Conservation (phyloP, 805 yeast genomes). For the Yarrowia hollandica region DNA sequence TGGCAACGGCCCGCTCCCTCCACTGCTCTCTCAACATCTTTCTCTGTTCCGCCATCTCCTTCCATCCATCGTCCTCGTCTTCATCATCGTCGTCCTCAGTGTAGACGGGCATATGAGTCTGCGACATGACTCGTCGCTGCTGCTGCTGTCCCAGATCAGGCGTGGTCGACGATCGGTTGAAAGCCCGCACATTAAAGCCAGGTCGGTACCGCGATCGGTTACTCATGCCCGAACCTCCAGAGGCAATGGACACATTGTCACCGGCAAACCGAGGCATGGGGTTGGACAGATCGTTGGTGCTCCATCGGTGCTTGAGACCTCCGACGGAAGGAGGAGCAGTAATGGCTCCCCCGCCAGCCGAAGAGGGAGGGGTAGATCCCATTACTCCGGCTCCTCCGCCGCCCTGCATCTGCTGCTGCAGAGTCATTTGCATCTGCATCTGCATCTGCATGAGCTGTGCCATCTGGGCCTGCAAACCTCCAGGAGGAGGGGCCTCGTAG, state of each 20-base stretch:
- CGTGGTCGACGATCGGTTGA: conserved; percentile 10
- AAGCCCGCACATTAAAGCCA: conserved; percentile 1
- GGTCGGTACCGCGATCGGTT: conserved; percentile 22
- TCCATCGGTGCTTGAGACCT: conserved; percentile 6
- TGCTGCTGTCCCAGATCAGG: conserved; percentile 13
- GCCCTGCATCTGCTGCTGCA: conserved; percentile 21
- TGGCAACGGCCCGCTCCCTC: conserved; percentile 4
- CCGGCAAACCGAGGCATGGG: conserved; percentile 1
- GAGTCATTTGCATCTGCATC: conserved; percentile 36
- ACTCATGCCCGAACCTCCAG: conserved; percentile 18
- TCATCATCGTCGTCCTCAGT: conserved; percentile 30
- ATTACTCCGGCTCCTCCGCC: neutral
- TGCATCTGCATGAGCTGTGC: conserved; percentile 42
- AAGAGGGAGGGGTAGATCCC: neutral
- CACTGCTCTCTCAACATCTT: conserved; percentile 14
- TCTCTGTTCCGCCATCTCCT: conserved; percentile 27
- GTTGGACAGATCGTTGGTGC: neutral
- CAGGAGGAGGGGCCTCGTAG: conserved; percentile 31
- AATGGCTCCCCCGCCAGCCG: neutral
- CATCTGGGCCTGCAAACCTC: conserved; percentile 39
- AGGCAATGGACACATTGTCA: conserved; percentile 6
- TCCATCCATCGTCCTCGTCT: conserved; percentile 29
- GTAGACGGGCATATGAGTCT: conserved; percentile 11
- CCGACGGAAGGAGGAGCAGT: neutral
- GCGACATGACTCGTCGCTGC: conserved; percentile 10